A percentile compares a stretch with the other conserved stretches of the same genome.
phyloP scores from a whole-genome alignment of 2,329 filamentous ascomycete genomes.

The Colletotrichum sp. region DNA sequence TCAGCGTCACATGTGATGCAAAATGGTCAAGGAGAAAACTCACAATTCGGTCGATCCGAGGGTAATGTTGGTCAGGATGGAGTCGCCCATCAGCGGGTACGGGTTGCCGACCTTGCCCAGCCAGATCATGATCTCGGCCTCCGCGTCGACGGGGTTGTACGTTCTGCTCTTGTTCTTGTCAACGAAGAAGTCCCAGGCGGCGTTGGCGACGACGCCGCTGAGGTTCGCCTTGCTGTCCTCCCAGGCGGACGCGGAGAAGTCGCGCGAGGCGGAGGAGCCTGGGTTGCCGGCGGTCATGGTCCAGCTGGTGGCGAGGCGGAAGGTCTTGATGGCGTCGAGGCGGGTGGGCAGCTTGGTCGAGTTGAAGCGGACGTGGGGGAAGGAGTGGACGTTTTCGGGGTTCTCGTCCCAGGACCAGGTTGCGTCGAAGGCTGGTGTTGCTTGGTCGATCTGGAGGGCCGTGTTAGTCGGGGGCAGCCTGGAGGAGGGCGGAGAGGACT shows the following conservation, averaged over 20 bases:
- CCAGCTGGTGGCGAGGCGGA: conserved; percentile 31
- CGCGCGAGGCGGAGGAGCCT: conserved; percentile 21
- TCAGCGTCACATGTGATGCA: background rate
- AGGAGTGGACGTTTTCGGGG: conserved; percentile 32
- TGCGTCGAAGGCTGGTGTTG: conserved; percentile 32
- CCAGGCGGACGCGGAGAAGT: conserved; percentile 20
- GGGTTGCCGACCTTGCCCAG: conserved; percentile 31
- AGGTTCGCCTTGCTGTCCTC: conserved; percentile 27
- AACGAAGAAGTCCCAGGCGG: conserved; percentile 36
- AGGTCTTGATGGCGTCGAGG: conserved; percentile 31
- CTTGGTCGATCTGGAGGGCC: conserved; percentile 25
- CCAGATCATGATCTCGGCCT: conserved; percentile 39
- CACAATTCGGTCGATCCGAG: conserved; percentile 32
- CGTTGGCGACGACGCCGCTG: conserved; percentile 28
- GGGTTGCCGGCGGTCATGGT: conserved; percentile 30
- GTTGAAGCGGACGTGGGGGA: conserved; percentile 35
- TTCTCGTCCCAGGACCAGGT: conserved; percentile 34
- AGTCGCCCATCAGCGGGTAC: conserved; percentile 29
- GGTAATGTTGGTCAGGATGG: conserved; percentile 27
- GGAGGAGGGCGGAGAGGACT: background rate
- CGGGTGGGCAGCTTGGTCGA: conserved; percentile 27
- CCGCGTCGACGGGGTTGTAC: conserved; percentile 28
- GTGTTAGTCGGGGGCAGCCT: background rate
- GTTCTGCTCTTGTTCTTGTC: conserved; percentile 29
- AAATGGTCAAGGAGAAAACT: background rate